These are phyloP conservation scores for Phytophthora agathidicida DNA, from an alignment of 352 stramenopile species.

Conservation along the genomic window DNA sequence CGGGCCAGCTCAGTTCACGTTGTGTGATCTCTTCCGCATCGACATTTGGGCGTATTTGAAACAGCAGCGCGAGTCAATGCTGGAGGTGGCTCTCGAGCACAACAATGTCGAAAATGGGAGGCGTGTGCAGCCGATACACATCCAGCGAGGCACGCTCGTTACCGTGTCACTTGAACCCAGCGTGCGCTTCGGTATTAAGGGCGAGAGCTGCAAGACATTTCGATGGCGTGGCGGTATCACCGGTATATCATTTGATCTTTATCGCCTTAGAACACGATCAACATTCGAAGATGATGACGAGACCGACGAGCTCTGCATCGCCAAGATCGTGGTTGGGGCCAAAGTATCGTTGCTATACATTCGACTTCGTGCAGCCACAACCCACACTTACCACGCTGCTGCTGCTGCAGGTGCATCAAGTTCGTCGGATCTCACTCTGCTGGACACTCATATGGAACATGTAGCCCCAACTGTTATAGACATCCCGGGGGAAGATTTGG, in stretches of 20 bases:
- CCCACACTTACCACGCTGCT: neutral
- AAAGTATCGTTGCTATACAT: conserved; percentile 75
- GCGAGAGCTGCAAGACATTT: conserved; percentile 66
- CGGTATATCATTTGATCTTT: conserved; percentile 66
- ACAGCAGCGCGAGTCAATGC: conserved; percentile 66
- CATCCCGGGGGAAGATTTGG: conserved; percentile 57
- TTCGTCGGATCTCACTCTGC: conserved; percentile 33
- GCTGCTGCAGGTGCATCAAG: conserved; percentile 14
- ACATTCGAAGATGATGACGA: conserved; percentile 22
- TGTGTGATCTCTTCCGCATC: conserved; percentile 58
- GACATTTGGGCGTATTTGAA: conserved; percentile 78
- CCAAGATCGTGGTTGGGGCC: conserved; percentile 57
- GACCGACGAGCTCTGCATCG: conserved; percentile 50
- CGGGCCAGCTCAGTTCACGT: conserved; percentile 43
- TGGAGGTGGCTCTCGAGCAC: conserved; percentile 57
- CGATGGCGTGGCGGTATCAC: conserved; percentile 67
- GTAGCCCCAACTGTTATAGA: conserved; percentile 45
- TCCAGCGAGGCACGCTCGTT: conserved; percentile 63
- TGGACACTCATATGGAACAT: conserved; percentile 57
- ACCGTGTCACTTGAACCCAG: conserved; percentile 65
- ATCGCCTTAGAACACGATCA: conserved; percentile 28
- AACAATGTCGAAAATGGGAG: conserved; percentile 56
- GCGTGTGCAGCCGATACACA: conserved; percentile 56
- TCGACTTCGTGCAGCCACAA: conserved; percentile 32
- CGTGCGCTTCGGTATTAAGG: conserved; percentile 40